phyloP scores from a whole-genome alignment of 306 rosid genomes.

The Castanospermum australe region DNA sequence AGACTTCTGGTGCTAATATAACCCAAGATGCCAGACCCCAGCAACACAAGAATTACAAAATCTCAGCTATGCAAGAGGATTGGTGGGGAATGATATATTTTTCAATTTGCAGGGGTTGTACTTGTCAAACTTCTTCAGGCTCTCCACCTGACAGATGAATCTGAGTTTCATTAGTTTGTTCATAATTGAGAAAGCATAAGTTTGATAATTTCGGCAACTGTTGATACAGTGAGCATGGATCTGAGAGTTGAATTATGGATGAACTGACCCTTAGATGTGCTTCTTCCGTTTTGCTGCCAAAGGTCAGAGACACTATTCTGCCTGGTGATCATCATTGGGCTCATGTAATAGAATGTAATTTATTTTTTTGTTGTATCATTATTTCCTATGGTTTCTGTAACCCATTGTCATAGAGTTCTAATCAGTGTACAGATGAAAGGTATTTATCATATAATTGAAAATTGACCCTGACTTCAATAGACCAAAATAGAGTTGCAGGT shows the following conservation, averaged over 20 bases:
- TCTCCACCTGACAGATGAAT: constrained; percentile 17
- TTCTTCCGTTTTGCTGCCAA: constrained; percentile 13
- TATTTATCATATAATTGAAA: constrained; percentile 5
- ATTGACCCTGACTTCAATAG: constrained; percentile 12
- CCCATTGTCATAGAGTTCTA: constrained; percentile 5
- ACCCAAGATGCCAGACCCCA: constrained; percentile 22
- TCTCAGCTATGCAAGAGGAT: constrained; percentile 15
- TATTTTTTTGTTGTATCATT: constrained; percentile 43
- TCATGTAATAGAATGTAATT: constrained; percentile 24
- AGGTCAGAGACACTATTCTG: constrained; percentile 2
- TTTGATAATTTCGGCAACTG: constrained; percentile 40
- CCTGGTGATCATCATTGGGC: constrained; percentile 19
- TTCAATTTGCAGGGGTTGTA: constrained; percentile 23
- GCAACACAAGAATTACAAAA: constrained; percentile 10
- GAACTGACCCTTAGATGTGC: constrained; percentile 26
- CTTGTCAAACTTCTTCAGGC: constrained; percentile 21
- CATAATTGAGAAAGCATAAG: constrained; percentile 28
- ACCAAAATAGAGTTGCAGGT: not conserved
- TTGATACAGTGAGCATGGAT: constrained; percentile 37
- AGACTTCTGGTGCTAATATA: constrained; percentile 3
- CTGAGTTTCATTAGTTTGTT: constrained; percentile 30
- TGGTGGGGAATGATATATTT: constrained; percentile 9
- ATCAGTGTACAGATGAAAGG: constrained; percentile 23
- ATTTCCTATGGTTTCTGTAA: constrained; percentile 26
- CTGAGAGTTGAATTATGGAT: constrained; percentile 32